A percentile compares a stretch with the other conserved stretches of the same genome.
These are phyloP conservation scores for Fonsecaea monophora DNA, from an alignment of 2,329 filamentous ascomycete species.

Conservation along the genomic window DNA sequence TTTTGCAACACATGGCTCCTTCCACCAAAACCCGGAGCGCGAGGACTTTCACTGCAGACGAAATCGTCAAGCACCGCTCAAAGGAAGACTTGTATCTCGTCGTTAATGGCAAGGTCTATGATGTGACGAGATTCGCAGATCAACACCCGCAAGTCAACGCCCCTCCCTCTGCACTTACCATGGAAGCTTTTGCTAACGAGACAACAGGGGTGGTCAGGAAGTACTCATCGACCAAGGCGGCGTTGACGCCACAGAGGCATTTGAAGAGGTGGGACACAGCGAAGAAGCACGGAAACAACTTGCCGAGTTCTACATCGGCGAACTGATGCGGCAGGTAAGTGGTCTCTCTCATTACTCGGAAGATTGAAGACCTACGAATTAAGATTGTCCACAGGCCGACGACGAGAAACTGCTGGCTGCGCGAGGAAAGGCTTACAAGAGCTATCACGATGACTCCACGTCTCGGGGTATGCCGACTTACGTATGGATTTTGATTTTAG, in stretches of 20 bases:
- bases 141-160: slow-evolving; percentile 1
- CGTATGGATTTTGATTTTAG: too few species aligned
- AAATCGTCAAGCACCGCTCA: neutral
- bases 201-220: slow-evolving; percentile 2
- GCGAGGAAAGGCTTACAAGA: too few species aligned
- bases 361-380: too few species aligned
- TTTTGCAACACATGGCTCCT: too few species aligned
- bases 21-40: too few species aligned
- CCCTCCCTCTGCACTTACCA: too few species aligned
- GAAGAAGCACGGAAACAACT: neutral
- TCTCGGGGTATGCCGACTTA: too few species aligned
- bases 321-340: neutral
- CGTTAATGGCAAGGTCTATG: neutral
- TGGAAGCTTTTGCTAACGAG: too few species aligned
- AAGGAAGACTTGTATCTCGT: slow-evolving; percentile 3
- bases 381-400: too few species aligned
- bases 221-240: neutral
- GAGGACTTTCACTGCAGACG: neutral
- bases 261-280: slow-evolving; percentile 5
- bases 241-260: neutral
- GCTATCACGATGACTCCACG: too few species aligned
- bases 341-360: too few species aligned
- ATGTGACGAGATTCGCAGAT: neutral
- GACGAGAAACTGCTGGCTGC: too few species aligned
- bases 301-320: neutral